phyloP scores from a whole-genome alignment of 2,329 filamentous ascomycete genomes.

The Cytospora schulzeri region DNA sequence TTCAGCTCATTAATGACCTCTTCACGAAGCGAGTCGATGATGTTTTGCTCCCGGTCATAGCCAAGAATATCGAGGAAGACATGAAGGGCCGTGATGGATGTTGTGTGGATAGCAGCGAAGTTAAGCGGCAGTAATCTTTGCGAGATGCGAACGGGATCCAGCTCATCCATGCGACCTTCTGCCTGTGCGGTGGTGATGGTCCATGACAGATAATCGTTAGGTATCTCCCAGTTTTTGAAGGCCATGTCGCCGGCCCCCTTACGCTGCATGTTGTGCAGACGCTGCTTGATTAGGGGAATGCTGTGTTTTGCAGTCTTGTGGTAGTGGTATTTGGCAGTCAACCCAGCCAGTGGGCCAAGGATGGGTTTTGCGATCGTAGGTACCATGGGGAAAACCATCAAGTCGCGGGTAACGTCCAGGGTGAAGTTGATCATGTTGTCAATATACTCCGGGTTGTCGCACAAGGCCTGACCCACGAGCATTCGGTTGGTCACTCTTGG shows the following conservation, averaged over 20 bases:
- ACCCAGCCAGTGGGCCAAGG: constrained; percentile 46
- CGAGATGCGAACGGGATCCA: constrained; percentile 51
- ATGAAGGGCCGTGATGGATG: constrained; percentile 52
- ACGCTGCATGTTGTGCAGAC: constrained; percentile 48
- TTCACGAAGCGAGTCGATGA: constrained; percentile 45
- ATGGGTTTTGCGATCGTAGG: constrained; percentile 53
- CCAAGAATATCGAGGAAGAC: constrained; percentile 50
- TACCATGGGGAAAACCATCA: constrained; percentile 48
- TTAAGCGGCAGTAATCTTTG: constrained; percentile 57
- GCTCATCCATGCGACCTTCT: constrained; percentile 46
- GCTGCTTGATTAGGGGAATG: constrained; percentile 51
- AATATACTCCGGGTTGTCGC: constrained; percentile 49
- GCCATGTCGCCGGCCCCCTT: constrained; percentile 44
- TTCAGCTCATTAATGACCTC: constrained; percentile 42
- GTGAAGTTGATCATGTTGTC: constrained; percentile 52
- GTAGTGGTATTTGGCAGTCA: constrained; percentile 52
- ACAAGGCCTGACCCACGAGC: constrained; percentile 42
- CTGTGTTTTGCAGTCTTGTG: constrained; percentile 44
- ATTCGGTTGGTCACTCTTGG: constrained; percentile 48
- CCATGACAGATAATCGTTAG: constrained; percentile 62
- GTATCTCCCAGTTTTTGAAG: constrained; percentile 45
- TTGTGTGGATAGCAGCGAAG: constrained; percentile 63
- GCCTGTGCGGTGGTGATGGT: constrained; percentile 52
- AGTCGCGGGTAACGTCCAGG: constrained; percentile 49
- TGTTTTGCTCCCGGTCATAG: constrained; percentile 39